Evolutionary conservation across 352 stramenopile genomes (phyloP).

Genomic region (Phytophthora macrochlamydospora): DNA sequence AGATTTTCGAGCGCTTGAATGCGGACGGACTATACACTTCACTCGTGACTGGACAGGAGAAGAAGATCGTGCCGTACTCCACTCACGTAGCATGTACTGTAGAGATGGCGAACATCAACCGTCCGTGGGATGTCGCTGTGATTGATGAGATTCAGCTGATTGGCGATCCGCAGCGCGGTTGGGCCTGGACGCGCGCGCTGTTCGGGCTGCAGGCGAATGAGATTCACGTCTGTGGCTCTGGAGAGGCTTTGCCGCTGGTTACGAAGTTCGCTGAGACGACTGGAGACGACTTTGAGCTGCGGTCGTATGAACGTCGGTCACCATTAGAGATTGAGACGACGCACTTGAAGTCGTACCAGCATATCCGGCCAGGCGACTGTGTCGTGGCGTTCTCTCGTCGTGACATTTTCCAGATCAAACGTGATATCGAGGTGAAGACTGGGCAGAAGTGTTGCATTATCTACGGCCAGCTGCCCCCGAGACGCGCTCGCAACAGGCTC

Average conservation of each 20-base stretch:
- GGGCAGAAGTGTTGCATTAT: conserved; percentile 96
- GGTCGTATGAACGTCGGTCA: conserved; percentile 93
- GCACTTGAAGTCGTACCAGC: conserved; percentile 64
- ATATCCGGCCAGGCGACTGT: conserved; percentile 91
- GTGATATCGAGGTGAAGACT: conserved; percentile 93
- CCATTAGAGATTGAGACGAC: conserved; percentile 76
- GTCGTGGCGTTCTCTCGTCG: conserved; percentile 96
- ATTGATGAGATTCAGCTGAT: conserved; percentile 98
- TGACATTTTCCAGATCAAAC: conserved; percentile 96
- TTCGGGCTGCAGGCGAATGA: conserved; percentile 95
- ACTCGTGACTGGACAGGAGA: conserved; percentile 96
- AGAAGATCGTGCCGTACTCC: conserved; percentile 85
- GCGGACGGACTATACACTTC: conserved; percentile 94
- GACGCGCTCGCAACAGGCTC: conserved; percentile 93
- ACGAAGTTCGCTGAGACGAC: conserved; percentile 87
- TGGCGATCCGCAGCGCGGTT: conserved; percentile 89
- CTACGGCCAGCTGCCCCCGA: conserved; percentile 97
- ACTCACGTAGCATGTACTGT: conserved; percentile 88
- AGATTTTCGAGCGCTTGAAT: conserved; percentile 96
- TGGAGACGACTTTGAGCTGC: conserved; percentile 96
- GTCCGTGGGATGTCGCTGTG: conserved; percentile 90
- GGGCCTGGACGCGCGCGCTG: conserved; percentile 92
- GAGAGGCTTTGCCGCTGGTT: conserved; percentile 89
- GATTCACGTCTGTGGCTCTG: conserved; percentile 95
- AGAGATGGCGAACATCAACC: conserved; percentile 88